phyloP scores from a whole-genome alignment of 306 rosid genomes.

The Acacia melanoxylon region DNA sequence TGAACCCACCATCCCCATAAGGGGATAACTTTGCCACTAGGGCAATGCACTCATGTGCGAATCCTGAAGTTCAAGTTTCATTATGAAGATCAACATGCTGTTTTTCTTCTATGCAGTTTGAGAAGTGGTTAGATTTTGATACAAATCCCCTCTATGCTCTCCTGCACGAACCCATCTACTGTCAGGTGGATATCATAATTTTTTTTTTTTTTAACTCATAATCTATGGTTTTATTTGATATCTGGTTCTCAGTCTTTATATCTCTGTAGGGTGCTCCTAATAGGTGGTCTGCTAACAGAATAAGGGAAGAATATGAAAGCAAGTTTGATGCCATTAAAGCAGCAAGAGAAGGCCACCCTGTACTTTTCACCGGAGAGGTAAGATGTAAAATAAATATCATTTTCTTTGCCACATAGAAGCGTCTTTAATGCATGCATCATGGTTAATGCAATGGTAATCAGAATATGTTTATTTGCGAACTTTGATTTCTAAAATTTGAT shows the following conservation, averaged over 20 bases:
- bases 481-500: conserved; percentile 16
- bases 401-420: conserved; percentile 9
- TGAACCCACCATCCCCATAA: too few species aligned
- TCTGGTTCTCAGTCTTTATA: conserved; percentile 9
- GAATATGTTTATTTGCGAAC: neutral
- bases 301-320: conserved; percentile 55
- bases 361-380: conserved; percentile 88
- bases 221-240: conserved; percentile 7
- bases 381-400: conserved; percentile 7
- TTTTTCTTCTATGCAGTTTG: conserved; percentile 60
- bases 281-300: conserved; percentile 73
- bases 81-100: conserved; percentile 29
- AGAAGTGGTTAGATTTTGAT: conserved; percentile 51
- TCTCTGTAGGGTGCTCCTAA: conserved; percentile 70
- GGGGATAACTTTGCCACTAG: too few species aligned
- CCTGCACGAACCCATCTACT: conserved; percentile 81
- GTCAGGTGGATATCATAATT: conserved; percentile 62
- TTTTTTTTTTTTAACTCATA: neutral
- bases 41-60: neutral
- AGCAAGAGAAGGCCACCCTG: conserved; percentile 65
- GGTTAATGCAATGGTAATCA: neutral
- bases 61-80: conserved; percentile 25
- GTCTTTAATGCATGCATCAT: neutral
- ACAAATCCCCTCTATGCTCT: conserved; percentile 88
- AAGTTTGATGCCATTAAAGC: conserved; percentile 67